Conservation (phyloP, 2,329 filamentous ascomycete species). For the Talaromyces piceae region DNA sequence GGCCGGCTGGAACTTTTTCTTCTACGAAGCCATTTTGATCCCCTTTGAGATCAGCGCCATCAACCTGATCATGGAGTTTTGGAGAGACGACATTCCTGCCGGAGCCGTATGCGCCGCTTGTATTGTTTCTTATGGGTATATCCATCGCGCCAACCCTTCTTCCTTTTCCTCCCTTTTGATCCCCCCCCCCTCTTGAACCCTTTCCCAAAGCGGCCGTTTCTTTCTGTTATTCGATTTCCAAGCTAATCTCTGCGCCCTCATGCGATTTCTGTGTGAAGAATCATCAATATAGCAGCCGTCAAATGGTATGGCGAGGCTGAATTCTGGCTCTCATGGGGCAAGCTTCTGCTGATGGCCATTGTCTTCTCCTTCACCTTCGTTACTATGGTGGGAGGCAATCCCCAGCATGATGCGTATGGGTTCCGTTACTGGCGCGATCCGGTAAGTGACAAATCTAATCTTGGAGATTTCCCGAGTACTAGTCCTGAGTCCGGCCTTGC, state of each 20-base stretch:
- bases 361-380: constrained; percentile 14
- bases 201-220: not conserved
- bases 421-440: constrained; percentile 58
- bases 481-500: constrained; percentile 17
- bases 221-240: not conserved
- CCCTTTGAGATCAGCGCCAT: constrained; percentile 10
- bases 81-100: constrained; percentile 24
- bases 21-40: constrained; percentile 5
- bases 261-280: constrained; percentile 57
- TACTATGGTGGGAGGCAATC: constrained; percentile 14
- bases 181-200: not conserved
- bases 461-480: constrained; percentile 11
- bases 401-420: constrained; percentile 48
- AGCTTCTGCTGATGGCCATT: constrained; percentile 51
- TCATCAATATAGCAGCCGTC: constrained; percentile 54
- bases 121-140: constrained; percentile 51
- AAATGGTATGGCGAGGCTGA: constrained; percentile 54
- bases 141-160: constrained; percentile 36
- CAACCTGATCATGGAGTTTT: constrained; percentile 3
- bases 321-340: constrained; percentile 55
- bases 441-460: constrained; percentile 45
- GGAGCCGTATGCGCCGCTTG: constrained; percentile 58
- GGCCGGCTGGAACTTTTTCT: constrained; percentile 54
- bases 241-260: constrained; percentile 21
- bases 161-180: not conserved